Percentiles rank a stretch among this genome's conserved stretches.
Conservation (phyloP, 2,329 filamentous ascomycete species). For the Fusarium caatingaense region DNA sequence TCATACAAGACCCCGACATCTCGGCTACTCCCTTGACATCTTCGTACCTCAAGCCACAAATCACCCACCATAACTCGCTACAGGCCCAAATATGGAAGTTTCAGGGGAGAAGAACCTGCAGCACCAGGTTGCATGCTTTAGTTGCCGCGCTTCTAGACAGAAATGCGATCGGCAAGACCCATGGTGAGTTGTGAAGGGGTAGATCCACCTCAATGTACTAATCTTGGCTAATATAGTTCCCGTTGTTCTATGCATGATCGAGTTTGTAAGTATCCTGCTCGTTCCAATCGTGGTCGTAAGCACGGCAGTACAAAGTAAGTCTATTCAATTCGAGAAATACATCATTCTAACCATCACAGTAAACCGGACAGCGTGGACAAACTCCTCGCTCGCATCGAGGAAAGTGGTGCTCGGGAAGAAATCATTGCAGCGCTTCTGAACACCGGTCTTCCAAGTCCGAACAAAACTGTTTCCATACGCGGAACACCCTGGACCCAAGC, state of each 20-base stretch:
- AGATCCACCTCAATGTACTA: not conserved
- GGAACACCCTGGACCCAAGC: conserved; percentile 1
- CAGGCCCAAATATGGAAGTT: not conserved
- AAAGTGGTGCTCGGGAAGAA: conserved; percentile 15
- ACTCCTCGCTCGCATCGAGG: conserved; percentile 17
- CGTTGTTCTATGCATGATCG: conserved; percentile 21
- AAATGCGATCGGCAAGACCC: conserved; percentile 23
- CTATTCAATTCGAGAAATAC: rapidly evolving
- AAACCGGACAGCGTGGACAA: conserved; percentile 18
- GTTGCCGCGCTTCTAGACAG: conserved; percentile 21
- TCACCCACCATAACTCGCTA: not conserved
- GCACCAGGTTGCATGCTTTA: conserved; percentile 25
- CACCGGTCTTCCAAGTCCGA: conserved; percentile 8
- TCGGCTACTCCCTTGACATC: not conserved
- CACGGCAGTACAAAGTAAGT: conserved; percentile 22
- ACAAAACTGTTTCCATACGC: conserved; percentile 7
- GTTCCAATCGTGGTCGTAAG: conserved; percentile 17
- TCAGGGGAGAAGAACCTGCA: conserved; percentile 2
- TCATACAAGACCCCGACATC: conserved; percentile 14
- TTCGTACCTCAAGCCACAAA: not conserved
- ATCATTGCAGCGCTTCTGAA: conserved; percentile 1
- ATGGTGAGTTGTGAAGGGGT: not conserved
- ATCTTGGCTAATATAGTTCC: conserved; percentile 7
- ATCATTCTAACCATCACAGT: not conserved
- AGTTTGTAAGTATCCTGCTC: conserved; percentile 13